Conservation (phyloP, 352 stramenopile species). For the Peronosclerospora sorghi region DNA sequence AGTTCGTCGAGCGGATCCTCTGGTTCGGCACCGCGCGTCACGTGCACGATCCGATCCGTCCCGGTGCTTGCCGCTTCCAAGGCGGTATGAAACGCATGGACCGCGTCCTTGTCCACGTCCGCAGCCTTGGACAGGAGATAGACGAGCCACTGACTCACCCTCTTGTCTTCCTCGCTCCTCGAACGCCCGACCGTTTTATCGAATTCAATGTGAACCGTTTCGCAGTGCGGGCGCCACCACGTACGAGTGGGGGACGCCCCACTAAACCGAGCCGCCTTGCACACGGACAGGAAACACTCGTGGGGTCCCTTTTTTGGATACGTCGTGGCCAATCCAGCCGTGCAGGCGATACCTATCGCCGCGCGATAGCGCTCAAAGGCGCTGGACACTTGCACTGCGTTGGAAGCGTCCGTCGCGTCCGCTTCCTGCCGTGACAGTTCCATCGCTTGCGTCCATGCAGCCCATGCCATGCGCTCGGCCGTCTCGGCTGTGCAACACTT, state of each 20-base stretch:
- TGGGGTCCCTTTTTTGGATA: slow-evolving; percentile 50
- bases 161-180: slow-evolving; percentile 53
- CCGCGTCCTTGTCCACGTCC: slow-evolving; percentile 21
- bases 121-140: slow-evolving; percentile 50
- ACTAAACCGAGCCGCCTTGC: slow-evolving; percentile 17
- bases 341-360: slow-evolving; percentile 57
- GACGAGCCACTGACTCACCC: slow-evolving; percentile 57
- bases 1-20: slow-evolving; percentile 21
- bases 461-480: slow-evolving; percentile 46
- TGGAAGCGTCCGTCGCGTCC: slow-evolving; percentile 12
- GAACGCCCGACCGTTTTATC: slow-evolving; percentile 48
- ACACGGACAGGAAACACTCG: slow-evolving; percentile 63
- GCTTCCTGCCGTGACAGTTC: slow-evolving; percentile 26
- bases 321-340: slow-evolving; percentile 52
- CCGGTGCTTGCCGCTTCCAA: slow-evolving; percentile 21
- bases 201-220: slow-evolving; percentile 53
- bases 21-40: slow-evolving; percentile 3
- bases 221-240: slow-evolving; percentile 21
- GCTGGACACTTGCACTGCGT: slow-evolving; percentile 11
- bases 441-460: slow-evolving; percentile 38
- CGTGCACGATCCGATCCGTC: slow-evolving; percentile 16
- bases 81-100: slow-evolving; percentile 19
- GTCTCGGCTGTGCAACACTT: slow-evolving; percentile 52
- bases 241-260: not conserved
- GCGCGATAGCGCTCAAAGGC: slow-evolving; percentile 25